Conservation (phyloP, 1,139 yeast species). For the Sugiyamaella novakii region DNA sequence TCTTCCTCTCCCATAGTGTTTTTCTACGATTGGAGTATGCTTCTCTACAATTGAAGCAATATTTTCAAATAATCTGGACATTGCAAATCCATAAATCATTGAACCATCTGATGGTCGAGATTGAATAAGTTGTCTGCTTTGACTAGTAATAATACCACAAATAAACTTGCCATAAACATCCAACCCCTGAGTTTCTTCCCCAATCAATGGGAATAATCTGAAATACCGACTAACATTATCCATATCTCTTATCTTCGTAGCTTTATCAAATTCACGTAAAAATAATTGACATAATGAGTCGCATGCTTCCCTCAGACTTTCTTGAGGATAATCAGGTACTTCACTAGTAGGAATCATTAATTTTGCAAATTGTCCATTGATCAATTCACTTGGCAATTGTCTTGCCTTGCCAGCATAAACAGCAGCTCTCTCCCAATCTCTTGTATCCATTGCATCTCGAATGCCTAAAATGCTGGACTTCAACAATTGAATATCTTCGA, state of each 20-base stretch:
- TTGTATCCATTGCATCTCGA: conserved; percentile 63
- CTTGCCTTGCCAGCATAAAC: conserved; percentile 58
- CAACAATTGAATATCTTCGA: conserved; percentile 62
- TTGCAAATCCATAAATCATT: conserved; percentile 62
- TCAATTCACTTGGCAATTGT: conserved; percentile 53
- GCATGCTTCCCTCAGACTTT: conserved; percentile 60
- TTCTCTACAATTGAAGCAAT: conserved; percentile 83
- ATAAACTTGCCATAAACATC: conserved; percentile 82
- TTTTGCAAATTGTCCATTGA: conserved; percentile 73
- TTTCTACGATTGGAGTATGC: conserved; percentile 76
- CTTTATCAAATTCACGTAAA: conserved; percentile 62
- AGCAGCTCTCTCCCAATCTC: conserved; percentile 76
- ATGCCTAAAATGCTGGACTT: conserved; percentile 69
- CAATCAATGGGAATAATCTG: conserved; percentile 84
- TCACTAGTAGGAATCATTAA: conserved; percentile 88
- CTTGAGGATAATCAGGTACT: conserved; percentile 78
- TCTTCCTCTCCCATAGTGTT: conserved; percentile 67
- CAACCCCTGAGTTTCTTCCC: conserved; percentile 70
- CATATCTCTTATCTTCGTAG: conserved; percentile 68
- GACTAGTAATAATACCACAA: conserved; percentile 79
- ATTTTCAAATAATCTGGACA: conserved; percentile 78
- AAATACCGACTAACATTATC: conserved; percentile 74
- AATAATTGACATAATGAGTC: conserved; percentile 60
- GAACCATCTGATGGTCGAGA: conserved; percentile 34
- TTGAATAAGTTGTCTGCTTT: conserved; percentile 63